Evolutionary conservation across 2,329 filamentous ascomycete species (phyloP).

Genomic region (Elsinoe fawcettii): DNA sequence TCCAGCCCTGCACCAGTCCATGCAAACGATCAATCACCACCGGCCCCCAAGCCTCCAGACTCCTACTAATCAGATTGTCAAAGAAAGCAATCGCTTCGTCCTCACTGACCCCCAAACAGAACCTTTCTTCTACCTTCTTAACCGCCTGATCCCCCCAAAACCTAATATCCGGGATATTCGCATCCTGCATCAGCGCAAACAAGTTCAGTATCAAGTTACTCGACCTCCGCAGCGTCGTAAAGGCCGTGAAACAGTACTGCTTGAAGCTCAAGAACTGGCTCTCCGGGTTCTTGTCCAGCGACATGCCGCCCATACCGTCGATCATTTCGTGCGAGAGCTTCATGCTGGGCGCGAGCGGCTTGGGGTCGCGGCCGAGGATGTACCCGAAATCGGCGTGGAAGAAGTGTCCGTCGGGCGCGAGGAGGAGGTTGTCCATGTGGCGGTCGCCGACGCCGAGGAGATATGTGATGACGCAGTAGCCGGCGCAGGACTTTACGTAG

Average conservation of each 20-base stretch:
- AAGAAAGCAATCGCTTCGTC: constrained; percentile 86
- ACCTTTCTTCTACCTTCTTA: constrained; percentile 87
- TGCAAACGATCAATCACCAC: constrained; percentile 93
- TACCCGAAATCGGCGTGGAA: constrained; percentile 99
- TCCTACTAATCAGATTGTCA: constrained; percentile 84
- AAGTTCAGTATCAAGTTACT: constrained; percentile 88
- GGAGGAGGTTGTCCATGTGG: constrained; percentile 88
- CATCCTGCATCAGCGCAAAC: constrained; percentile 94
- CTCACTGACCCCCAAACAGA: constrained; percentile 84
- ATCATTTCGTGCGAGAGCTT: constrained; percentile 98
- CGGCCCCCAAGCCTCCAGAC: constrained; percentile 79
- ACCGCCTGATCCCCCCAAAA: constrained; percentile 73
- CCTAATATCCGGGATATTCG: constrained; percentile 91
- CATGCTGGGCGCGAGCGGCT: constrained; percentile 94
- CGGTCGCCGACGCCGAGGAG: constrained; percentile 92
- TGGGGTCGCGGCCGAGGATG: constrained; percentile 92
- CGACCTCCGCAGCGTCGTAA: constrained; percentile 81
- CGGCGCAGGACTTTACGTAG: constrained; percentile 90
- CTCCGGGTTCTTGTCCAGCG: constrained; percentile 20
- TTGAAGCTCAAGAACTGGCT: constrained; percentile 78
- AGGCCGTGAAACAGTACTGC: constrained; percentile 92
- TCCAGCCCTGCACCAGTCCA: constrained; percentile 85
- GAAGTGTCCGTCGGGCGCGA: constrained; percentile 85
- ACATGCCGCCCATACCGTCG: constrained; percentile 83
- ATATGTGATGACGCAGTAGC: constrained; percentile 98